phyloP scores from a whole-genome alignment of 2,329 filamentous ascomycete species.

The Talaromyces sp. region DNA sequence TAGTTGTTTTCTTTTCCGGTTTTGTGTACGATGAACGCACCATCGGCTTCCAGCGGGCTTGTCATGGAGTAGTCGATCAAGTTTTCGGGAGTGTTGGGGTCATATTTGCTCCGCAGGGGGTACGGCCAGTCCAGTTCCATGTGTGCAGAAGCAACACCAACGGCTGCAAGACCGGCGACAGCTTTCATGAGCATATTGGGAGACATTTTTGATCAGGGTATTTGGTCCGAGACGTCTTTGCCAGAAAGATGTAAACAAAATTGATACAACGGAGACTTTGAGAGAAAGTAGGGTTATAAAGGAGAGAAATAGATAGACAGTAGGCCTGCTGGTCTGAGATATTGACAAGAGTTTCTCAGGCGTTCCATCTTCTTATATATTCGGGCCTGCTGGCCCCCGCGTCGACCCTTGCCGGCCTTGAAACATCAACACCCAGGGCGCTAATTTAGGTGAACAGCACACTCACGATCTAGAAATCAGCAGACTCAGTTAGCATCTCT shows the following conservation, averaged over 20 bases:
- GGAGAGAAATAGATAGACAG: neutral
- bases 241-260: neutral
- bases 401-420: neutral
- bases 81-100: conserved; percentile 35
- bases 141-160: conserved; percentile 29
- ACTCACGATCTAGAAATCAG: neutral
- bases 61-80: conserved; percentile 68
- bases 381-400: neutral
- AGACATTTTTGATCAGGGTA: neutral
- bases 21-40: neutral
- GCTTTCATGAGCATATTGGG: neutral
- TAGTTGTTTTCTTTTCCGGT: neutral
- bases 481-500: neutral
- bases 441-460: neutral
- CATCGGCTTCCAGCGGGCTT: conserved; percentile 48
- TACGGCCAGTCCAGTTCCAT: conserved; percentile 54
- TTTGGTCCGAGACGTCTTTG: neutral
- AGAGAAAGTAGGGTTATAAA: neutral
- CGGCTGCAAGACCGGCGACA: neutral
- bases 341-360: neutral
- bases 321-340: neutral
- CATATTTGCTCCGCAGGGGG: conserved; percentile 47
- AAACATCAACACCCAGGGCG: neutral
- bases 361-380: neutral
- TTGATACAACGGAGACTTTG: neutral